Evolutionary conservation across 805 yeast species (phyloP).

Genomic region (Zygoascus flipseniorum): DNA sequence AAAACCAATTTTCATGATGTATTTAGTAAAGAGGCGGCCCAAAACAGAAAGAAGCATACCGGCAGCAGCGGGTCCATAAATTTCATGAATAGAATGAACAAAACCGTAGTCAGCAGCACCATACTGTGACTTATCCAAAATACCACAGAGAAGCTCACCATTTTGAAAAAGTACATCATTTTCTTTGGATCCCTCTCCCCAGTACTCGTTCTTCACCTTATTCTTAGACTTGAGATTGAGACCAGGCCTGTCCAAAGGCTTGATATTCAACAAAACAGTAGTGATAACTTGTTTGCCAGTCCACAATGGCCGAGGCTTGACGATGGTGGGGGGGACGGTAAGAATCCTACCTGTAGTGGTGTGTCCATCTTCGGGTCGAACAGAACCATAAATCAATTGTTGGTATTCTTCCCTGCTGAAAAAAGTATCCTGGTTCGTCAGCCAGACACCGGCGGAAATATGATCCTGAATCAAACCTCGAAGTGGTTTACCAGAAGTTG

Average conservation of each 20-base stretch:
- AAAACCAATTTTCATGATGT: slow-evolving; percentile 83
- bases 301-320: slow-evolving; percentile 88
- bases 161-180: slow-evolving; percentile 76
- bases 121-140: slow-evolving; percentile 93
- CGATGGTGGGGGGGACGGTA: slow-evolving; percentile 82
- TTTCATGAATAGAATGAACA: slow-evolving; percentile 92
- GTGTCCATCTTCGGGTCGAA: slow-evolving; percentile 97
- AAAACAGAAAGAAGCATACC: slow-evolving; percentile 86
- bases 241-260: slow-evolving; percentile 85
- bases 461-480: slow-evolving; percentile 99
- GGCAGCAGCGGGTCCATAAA: slow-evolving; percentile 85
- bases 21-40: slow-evolving; percentile 91
- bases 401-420: slow-evolving; percentile 89
- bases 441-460: slow-evolving; percentile 98
- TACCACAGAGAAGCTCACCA: slow-evolving; percentile 88
- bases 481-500: slow-evolving; percentile 96
- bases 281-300: slow-evolving; percentile 96
- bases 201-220: slow-evolving; percentile 88
- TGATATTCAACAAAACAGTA: slow-evolving; percentile 81
- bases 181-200: slow-evolving; percentile 82
- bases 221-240: slow-evolving; percentile 74
- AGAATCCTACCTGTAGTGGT: slow-evolving; percentile 49
- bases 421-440: slow-evolving; percentile 85
- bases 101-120: slow-evolving; percentile 97
- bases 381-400: slow-evolving; percentile 85